phyloP scores from a whole-genome alignment of 2,329 filamentous ascomycete species.

The Aquanectria penicillioides region DNA sequence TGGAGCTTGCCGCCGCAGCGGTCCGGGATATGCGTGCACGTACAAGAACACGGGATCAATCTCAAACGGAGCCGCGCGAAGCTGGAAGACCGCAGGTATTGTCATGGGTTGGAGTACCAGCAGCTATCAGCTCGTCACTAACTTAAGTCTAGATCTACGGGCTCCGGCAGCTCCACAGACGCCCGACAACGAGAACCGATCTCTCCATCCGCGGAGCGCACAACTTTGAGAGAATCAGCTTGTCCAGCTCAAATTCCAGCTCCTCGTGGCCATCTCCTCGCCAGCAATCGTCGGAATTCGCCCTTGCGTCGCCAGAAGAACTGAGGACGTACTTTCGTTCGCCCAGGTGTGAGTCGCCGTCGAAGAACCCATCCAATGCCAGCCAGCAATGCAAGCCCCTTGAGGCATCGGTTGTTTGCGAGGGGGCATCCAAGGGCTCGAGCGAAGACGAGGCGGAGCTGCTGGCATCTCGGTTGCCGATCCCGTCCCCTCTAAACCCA shows the following conservation, averaged over 20 bases:
- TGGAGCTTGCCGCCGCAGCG: background rate
- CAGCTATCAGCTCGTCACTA: conserved; percentile 54
- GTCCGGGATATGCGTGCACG: background rate
- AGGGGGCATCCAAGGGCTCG: background rate
- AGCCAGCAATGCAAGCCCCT: conserved; percentile 7
- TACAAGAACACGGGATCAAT: background rate
- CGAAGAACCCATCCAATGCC: background rate
- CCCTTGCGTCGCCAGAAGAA: conserved; percentile 7
- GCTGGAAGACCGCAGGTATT: conserved; percentile 33
- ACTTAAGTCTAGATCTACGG: conserved; percentile 59
- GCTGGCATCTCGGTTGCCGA: conserved; percentile 2
- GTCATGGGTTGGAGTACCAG: too few species aligned
- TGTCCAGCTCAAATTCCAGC: conserved; percentile 1
- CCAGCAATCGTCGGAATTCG: conserved; percentile 17
- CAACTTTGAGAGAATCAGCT: conserved; percentile 8
- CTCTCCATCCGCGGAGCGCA: conserved; percentile 14
- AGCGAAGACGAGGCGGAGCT: conserved; percentile 8
- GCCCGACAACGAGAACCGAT: conserved; percentile 34
- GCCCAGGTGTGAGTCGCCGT: conserved; percentile 21
- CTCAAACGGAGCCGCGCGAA: background rate
- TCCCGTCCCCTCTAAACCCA: conserved; percentile 25
- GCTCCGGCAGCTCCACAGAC: conserved; percentile 42
- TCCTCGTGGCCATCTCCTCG: conserved; percentile 6
- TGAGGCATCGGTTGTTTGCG: background rate
- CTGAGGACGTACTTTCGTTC: conserved; percentile 38